These are phyloP conservation scores for Cladorrhinum sp. DNA, from an alignment of 2,329 filamentous ascomycete genomes.

Conservation along the genomic window DNA sequence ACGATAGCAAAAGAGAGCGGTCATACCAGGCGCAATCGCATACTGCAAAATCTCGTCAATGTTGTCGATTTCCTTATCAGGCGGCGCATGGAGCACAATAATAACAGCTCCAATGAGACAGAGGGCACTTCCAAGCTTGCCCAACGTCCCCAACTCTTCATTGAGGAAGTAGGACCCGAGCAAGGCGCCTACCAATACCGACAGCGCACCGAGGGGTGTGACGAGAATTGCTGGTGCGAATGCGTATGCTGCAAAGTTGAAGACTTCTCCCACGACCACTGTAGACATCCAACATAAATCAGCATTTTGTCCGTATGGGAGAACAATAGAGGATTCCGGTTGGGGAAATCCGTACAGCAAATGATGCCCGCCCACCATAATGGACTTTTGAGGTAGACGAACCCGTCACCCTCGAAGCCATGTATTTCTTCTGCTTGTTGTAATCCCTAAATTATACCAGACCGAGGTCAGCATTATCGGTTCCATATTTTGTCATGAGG, in stretches of 20 bases:
- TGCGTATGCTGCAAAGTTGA: slow-evolving; percentile 97
- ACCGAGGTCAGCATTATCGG: slow-evolving; percentile 23
- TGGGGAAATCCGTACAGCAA: slow-evolving; percentile 60
- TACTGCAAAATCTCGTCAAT: slow-evolving; percentile 90
- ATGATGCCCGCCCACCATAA: slow-evolving; percentile 95
- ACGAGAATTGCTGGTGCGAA: slow-evolving; percentile 99
- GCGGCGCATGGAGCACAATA: slow-evolving; percentile 94
- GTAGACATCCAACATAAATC: slow-evolving; percentile 6
- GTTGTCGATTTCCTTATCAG: slow-evolving; percentile 85
- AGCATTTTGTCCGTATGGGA: not conserved
- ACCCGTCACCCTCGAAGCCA: slow-evolving; percentile 96
- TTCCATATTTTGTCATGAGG: slow-evolving; percentile 3
- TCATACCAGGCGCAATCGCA: slow-evolving; percentile 83
- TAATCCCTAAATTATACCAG: slow-evolving; percentile 59
- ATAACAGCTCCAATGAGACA: slow-evolving; percentile 95
- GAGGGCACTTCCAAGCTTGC: slow-evolving; percentile 92
- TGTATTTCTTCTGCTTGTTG: slow-evolving; percentile 87
- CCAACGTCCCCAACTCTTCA: slow-evolving; percentile 84
- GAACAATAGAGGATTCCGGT: slow-evolving; percentile 7
- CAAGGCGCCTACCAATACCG: slow-evolving; percentile 91
- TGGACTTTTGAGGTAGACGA: slow-evolving; percentile 89
- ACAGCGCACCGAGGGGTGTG: slow-evolving; percentile 88
- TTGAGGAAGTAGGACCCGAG: slow-evolving; percentile 91
- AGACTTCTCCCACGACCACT: slow-evolving; percentile 92
- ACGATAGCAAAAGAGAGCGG: not conserved